A percentile compares a stretch with the other conserved stretches of the same genome.
Evolutionary conservation across 2,329 filamentous ascomycete species (phyloP).

Genomic region (Colletotrichum acutatum): DNA sequence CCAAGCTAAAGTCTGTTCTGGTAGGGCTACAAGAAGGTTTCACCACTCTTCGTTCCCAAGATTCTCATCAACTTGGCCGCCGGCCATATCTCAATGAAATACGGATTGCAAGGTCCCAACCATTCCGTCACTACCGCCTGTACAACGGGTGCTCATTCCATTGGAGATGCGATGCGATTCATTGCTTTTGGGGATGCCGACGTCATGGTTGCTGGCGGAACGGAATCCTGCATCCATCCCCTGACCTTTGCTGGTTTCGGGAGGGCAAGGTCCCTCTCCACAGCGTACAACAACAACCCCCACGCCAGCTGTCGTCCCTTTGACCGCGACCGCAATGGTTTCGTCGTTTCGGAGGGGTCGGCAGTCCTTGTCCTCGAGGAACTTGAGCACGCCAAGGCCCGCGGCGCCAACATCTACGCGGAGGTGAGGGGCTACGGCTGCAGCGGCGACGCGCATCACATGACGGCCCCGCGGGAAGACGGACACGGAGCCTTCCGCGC

Average conservation of each 20-base stretch:
- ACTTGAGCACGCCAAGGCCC: conserved; percentile 83
- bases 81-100: conserved; percentile 92
- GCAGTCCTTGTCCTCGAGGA: conserved; percentile 91
- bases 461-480: conserved; percentile 88
- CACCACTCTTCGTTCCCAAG: conserved; percentile 91
- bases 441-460: conserved; percentile 91
- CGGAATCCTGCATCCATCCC: conserved; percentile 96
- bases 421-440: conserved; percentile 91
- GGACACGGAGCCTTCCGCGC: conserved; percentile 84
- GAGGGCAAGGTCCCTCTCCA: conserved; percentile 86
- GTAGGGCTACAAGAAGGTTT: conserved; percentile 92
- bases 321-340: conserved; percentile 81
- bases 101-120: conserved; percentile 90
- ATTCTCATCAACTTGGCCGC: conserved; percentile 95
- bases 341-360: conserved; percentile 93
- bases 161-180: conserved; percentile 93
- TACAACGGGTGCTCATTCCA: conserved; percentile 93
- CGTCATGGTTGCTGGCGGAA: conserved; percentile 95
- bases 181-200: conserved; percentile 92
- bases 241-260: conserved; percentile 93
- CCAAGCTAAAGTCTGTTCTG: conserved; percentile 32
- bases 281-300: conserved; percentile 80
- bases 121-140: conserved; percentile 95
- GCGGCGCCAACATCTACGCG: conserved; percentile 86
- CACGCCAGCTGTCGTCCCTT: conserved; percentile 84